A percentile compares a stretch with the other conserved stretches of the same genome.
These are phyloP conservation scores for Ophiostoma angusticollis DNA, from an alignment of 2,329 filamentous ascomycete genomes.

Conservation along the genomic window DNA sequence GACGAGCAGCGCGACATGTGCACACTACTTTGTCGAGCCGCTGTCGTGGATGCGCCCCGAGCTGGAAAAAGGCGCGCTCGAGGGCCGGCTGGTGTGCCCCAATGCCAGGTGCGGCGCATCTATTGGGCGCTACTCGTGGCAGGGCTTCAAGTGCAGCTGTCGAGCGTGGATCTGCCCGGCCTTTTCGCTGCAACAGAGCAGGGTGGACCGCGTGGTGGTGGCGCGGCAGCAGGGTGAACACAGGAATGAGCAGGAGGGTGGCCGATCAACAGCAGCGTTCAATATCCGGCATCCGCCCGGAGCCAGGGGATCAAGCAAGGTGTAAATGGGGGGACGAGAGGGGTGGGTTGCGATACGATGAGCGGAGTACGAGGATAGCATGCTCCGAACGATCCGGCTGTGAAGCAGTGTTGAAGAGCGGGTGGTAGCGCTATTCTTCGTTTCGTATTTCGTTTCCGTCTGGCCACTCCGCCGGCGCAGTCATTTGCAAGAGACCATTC, in stretches of 20 bases:
- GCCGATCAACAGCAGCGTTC: no score
- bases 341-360: neutral
- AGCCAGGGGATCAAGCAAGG: conserved; percentile 6
- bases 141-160: conserved; percentile 86
- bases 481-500: no score
- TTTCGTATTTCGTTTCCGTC: no score
- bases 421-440: no score
- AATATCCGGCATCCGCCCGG: conserved; percentile 45
- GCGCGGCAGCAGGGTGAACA: conserved; percentile 13
- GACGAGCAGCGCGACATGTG: conserved; percentile 38
- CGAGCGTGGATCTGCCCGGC: conserved; percentile 82
- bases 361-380: no score
- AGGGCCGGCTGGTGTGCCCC: conserved; percentile 76
- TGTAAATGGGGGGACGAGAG: no score
- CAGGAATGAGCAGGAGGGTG: neutral
- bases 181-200: conserved; percentile 71
- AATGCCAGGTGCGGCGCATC: conserved; percentile 64
- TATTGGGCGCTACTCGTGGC: conserved; percentile 91
- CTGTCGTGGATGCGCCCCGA: conserved; percentile 87
- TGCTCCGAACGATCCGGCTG: neutral
- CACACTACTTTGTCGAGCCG: conserved; percentile 83
- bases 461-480: no score
- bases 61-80: conserved; percentile 67
- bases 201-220: conserved; percentile 55
- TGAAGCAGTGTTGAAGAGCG: no score